A percentile compares a stretch with the other conserved stretches of the same genome.
Conservation (phyloP, 2,329 filamentous ascomycete genomes). For the Penicillium expansum region DNA sequence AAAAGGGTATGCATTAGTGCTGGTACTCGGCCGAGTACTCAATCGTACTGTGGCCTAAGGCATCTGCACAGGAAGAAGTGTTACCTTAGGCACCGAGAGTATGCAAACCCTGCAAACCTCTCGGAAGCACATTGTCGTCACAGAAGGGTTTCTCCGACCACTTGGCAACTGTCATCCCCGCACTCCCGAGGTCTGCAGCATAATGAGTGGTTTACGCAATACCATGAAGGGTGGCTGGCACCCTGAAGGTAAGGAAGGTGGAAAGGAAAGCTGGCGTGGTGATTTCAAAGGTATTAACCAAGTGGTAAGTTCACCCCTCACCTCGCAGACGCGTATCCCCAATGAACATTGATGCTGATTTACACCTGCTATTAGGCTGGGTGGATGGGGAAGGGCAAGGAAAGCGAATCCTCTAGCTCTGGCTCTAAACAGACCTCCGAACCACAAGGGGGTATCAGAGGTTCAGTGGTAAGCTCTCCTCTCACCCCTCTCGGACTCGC, state of each 20-base stretch:
- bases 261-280: constrained; percentile 53
- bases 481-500: neutral
- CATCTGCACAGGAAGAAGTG: too few species aligned
- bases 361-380: constrained; percentile 46
- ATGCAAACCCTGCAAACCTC: too few species aligned
- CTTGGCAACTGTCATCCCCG: constrained; percentile 1
- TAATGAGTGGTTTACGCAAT: constrained; percentile 49
- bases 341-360: constrained; percentile 13
- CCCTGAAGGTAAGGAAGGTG: constrained; percentile 53
- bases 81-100: too few species aligned
- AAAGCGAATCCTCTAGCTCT: constrained; percentile 36
- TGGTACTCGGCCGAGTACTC: too few species aligned
- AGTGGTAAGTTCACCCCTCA: constrained; percentile 45
- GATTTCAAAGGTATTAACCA: constrained; percentile 59
- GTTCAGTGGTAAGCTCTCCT: constrained; percentile 46
- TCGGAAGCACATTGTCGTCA: too few species aligned
- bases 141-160: neutral
- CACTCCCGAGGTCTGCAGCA: constrained; percentile 7
- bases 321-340: neutral
- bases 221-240: constrained; percentile 55
- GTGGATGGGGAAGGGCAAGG: constrained; percentile 57
- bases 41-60: too few species aligned
- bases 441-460: neutral
- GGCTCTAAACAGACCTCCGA: neutral
- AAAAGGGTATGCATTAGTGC: too few species aligned